Percentiles rank a stretch among this genome's conserved stretches.
phyloP scores from a whole-genome alignment of 768 basidiomycete genomes.

The Suillus occidentalis region DNA sequence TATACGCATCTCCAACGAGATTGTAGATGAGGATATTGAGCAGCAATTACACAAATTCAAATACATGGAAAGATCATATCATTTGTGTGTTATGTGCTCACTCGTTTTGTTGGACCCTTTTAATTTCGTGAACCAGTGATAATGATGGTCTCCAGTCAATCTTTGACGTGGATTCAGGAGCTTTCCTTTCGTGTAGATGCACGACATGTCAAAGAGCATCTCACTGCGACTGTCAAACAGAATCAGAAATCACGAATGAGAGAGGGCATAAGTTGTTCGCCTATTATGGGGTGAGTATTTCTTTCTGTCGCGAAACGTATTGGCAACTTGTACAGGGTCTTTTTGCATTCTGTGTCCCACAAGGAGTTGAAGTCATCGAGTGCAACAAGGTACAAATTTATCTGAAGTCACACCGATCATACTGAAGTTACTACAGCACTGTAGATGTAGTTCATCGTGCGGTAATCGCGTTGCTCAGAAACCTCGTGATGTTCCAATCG shows the following conservation, averaged over 20 bases:
- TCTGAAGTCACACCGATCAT: background rate
- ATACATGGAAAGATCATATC: slow-evolving; percentile 56
- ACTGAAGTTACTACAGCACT: slow-evolving; percentile 34
- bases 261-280: slow-evolving; percentile 35
- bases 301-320: background rate
- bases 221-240: slow-evolving; percentile 49
- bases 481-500: slow-evolving; percentile 55
- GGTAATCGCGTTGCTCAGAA: slow-evolving; percentile 61
- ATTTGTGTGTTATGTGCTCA: slow-evolving; percentile 39
- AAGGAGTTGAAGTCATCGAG: slow-evolving; percentile 57
- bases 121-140: slow-evolving; percentile 10
- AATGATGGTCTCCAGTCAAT: slow-evolving; percentile 13
- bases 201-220: slow-evolving; percentile 32
- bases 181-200: slow-evolving; percentile 49
- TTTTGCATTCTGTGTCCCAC: slow-evolving; percentile 43
- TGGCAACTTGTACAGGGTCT: slow-evolving; percentile 40
- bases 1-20: slow-evolving; percentile 33
- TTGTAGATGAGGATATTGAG: slow-evolving; percentile 42
- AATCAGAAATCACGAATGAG: slow-evolving; percentile 39
- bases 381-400: slow-evolving; percentile 54
- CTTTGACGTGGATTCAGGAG: slow-evolving; percentile 29
- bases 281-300: slow-evolving; percentile 41
- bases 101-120: slow-evolving; percentile 9
- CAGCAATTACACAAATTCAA: slow-evolving; percentile 41
- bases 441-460: slow-evolving; percentile 46